Percentiles rank a stretch among this genome's conserved stretches.
These are phyloP conservation scores for Leccinum variicolor DNA, from an alignment of 768 basidiomycete species.

Conservation along the genomic window DNA sequence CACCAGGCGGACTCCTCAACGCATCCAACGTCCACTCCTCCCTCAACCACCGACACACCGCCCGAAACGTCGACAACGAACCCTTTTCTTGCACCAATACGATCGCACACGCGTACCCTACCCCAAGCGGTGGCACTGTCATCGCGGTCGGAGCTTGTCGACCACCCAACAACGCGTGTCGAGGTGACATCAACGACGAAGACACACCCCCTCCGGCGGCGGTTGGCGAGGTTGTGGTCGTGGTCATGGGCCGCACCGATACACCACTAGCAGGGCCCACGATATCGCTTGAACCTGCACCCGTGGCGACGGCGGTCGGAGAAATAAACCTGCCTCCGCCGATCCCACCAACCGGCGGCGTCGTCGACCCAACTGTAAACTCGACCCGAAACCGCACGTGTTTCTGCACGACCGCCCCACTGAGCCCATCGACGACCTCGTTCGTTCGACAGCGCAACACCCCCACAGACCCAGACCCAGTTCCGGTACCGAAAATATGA, in stretches of 20 bases:
- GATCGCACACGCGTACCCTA: slow-evolving; percentile 57
- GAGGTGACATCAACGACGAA: slow-evolving; percentile 25
- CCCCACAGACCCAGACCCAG: slow-evolving; percentile 32
- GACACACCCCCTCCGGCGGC: slow-evolving; percentile 4
- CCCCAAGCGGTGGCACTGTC: slow-evolving; percentile 6
- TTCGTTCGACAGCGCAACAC: slow-evolving; percentile 50
- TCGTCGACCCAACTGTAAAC: slow-evolving; percentile 41
- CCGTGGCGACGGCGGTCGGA: slow-evolving; percentile 18
- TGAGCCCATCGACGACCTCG: slow-evolving; percentile 41
- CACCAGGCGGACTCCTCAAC: slow-evolving; percentile 26
- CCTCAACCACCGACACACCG: slow-evolving; percentile 67
- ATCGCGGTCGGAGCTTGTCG: slow-evolving; percentile 16
- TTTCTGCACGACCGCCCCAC: slow-evolving; percentile 54
- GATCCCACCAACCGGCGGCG: not conserved
- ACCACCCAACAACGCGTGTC: slow-evolving; percentile 17
- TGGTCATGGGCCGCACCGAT: not conserved
- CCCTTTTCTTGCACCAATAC: slow-evolving; percentile 89
- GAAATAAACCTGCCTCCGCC: slow-evolving; percentile 16
- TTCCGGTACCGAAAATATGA: not conserved
- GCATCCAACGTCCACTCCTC: slow-evolving; percentile 58
- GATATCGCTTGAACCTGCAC: slow-evolving; percentile 13
- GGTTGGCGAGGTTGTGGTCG: slow-evolving; percentile 21
- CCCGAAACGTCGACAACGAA: slow-evolving; percentile 80
- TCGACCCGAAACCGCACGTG: slow-evolving; percentile 83
- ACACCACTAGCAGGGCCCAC: not conserved